phyloP scores from a whole-genome alignment of 2,329 filamentous ascomycete species.

The Nannizziopsis arthrosporioides region DNA sequence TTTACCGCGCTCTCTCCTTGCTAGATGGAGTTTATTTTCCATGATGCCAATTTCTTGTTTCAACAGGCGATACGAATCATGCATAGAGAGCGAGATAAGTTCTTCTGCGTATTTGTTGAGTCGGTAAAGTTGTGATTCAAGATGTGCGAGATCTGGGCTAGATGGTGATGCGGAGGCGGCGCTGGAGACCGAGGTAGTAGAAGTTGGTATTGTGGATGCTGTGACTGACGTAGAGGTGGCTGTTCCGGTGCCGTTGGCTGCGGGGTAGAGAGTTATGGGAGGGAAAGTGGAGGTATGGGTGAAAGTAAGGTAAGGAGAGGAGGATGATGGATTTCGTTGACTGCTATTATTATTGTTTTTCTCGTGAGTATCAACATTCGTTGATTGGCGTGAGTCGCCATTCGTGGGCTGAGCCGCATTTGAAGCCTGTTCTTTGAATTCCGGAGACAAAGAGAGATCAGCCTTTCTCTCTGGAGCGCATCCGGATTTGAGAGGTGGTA shows the following conservation, averaged over 20 bases:
- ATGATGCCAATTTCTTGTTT: slow-evolving; percentile 17
- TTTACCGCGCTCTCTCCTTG: slow-evolving; percentile 14
- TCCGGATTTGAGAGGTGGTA: slow-evolving; percentile 14
- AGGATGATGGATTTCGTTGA: slow-evolving; percentile 1
- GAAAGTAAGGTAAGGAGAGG: neutral
- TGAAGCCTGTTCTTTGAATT: slow-evolving; percentile 3
- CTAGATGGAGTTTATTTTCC: slow-evolving; percentile 12
- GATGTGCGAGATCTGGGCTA: slow-evolving; percentile 10
- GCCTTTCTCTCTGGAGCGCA: neutral
- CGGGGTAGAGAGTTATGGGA: neutral
- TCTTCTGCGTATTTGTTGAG: slow-evolving; percentile 20
- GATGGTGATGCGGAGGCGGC: slow-evolving; percentile 3
- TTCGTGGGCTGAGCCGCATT: slow-evolving; percentile 5
- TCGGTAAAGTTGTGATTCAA: slow-evolving; percentile 17
- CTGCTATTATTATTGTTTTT: slow-evolving; percentile 10
- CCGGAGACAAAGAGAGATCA: slow-evolving; percentile 2
- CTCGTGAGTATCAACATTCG: neutral
- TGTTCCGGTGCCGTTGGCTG: slow-evolving; percentile 1
- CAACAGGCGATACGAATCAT: slow-evolving; percentile 19
- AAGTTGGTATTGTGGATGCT: slow-evolving; percentile 8
- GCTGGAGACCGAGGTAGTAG: neutral
- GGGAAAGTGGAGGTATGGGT: neutral
- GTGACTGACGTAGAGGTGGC: neutral
- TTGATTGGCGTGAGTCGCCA: neutral
- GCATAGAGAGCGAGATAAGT: slow-evolving; percentile 19